A percentile compares a stretch with the other conserved stretches of the same genome.
Evolutionary conservation across 495 filamentous ascomycete species (phyloP).

Genomic region (Geopyxis carbonaria): DNA sequence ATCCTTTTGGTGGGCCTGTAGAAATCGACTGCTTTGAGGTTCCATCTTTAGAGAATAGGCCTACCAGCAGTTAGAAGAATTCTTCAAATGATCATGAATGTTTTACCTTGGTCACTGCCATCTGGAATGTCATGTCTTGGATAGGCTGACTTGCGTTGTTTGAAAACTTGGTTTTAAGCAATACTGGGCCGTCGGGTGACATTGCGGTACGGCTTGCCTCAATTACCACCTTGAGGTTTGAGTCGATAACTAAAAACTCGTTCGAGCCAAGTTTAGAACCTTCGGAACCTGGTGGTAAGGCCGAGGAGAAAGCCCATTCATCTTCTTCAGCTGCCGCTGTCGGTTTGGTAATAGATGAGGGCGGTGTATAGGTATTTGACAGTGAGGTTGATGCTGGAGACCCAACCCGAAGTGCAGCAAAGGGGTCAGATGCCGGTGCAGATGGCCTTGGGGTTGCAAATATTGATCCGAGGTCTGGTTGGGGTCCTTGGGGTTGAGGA

Average conservation of each 20-base stretch:
- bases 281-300: constrained; percentile 48
- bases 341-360: constrained; percentile 33
- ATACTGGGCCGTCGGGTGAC: constrained; percentile 35
- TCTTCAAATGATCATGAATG: constrained; percentile 11
- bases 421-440: constrained; percentile 10
- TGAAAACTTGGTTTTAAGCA: constrained; percentile 51
- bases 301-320: constrained; percentile 87
- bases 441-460: constrained; percentile 30
- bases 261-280: constrained; percentile 29
- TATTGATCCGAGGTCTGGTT: too few relatives aligned
- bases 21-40: constrained; percentile 61
- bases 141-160: constrained; percentile 57
- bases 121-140: constrained; percentile 69
- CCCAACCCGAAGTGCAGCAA: neutral
- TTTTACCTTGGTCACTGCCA: constrained; percentile 90
- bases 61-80: too few relatives aligned
- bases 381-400: constrained; percentile 31
- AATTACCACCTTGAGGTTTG: constrained; percentile 36
- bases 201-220: constrained; percentile 34
- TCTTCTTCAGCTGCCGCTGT: constrained; percentile 42
- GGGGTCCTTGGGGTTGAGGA: constrained; percentile 12
- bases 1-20: constrained; percentile 52
- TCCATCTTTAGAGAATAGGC: constrained; percentile 46
- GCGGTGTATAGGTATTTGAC: constrained; percentile 16
- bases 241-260: constrained; percentile 33